phyloP scores from a whole-genome alignment of 2,329 filamentous ascomycete genomes.

The Colletotrichum truncatum region DNA sequence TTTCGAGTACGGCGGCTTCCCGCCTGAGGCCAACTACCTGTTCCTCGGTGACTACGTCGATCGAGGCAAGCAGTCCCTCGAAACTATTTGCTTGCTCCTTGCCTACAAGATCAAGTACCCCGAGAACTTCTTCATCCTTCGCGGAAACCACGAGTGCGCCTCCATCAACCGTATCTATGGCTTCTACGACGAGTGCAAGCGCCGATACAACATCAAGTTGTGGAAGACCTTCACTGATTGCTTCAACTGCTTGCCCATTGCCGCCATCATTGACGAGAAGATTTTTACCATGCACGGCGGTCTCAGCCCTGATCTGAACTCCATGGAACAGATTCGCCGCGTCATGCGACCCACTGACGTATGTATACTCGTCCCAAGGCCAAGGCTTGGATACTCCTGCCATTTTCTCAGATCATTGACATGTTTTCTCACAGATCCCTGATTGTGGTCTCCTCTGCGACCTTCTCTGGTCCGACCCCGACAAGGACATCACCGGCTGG shows the following conservation, averaged over 20 bases:
- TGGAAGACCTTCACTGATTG: constrained; percentile 99
- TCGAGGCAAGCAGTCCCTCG: constrained; percentile 97
- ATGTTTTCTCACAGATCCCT: constrained; percentile 75
- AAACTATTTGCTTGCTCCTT: constrained; percentile 96
- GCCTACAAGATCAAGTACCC: constrained; percentile 99
- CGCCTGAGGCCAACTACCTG: constrained; percentile 98
- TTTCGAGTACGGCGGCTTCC: constrained; percentile 98
- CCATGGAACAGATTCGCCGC: constrained; percentile 99
- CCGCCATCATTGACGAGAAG: constrained; percentile 99
- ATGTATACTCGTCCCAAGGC: constrained; percentile 56
- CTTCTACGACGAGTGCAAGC: constrained; percentile 99
- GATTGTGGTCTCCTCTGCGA: constrained; percentile 98
- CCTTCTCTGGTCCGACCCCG: constrained; percentile 97
- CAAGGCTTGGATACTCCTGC: constrained; percentile 1
- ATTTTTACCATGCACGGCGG: constrained; percentile 99
- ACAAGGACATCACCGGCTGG: constrained; percentile 99
- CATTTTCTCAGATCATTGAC: neutral
- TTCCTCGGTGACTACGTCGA: constrained; percentile 99
- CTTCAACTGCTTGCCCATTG: constrained; percentile 99
- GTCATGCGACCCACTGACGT: constrained; percentile 99
- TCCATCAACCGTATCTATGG: constrained; percentile 99
- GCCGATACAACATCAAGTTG: constrained; percentile 98
- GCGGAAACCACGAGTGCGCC: constrained; percentile 98
- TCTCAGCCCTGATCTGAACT: constrained; percentile 95
- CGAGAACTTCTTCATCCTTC: constrained; percentile 99